Evolutionary conservation across 306 rosid species (phyloP), one percentile per base, ranked within the genome.

Genomic region (Glycine latifolia): DNA sequence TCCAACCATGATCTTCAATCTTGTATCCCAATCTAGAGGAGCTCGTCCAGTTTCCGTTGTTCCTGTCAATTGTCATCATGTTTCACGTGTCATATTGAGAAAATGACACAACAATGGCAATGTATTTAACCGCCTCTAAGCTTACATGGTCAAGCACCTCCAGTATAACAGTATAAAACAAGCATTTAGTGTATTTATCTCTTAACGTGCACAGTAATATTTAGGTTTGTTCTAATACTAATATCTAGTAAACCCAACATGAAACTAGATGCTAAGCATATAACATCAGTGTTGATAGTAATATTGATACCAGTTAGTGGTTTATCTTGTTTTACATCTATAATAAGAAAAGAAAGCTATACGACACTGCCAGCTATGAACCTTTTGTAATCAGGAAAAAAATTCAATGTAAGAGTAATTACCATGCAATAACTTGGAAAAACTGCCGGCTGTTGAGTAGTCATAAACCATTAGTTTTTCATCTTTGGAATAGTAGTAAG

Each of bases 401-500:
- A 54, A 58, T 48, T 67, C 67, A 49, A 67, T 3, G 43, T 39
- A 39, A 76, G 26, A 73, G 47, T 65, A 69, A 85, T 71, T 90
- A 90, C 97, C 95, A 79, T 92, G 97, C 87, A 92, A 86, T 69
- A 90, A 79, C 63, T 86, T 82, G 33, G 89, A 78, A 55, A 90
- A 85, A 87, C 93, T 92, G 4, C 92, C 95, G 52, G 77, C 73
- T 13, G 86, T 7, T 41, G 87, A 58, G 80, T 88, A 91, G 79
- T 92, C 95, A 44, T 88, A 91, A 17, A 92, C 97, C 83, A 89
- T 71, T 13, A 92, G 82, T 65, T 89, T 92, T 86, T 92, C 95
- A 70, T 92, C 97, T 88, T 91, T 92, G 66, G 97, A 92, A 76
- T 89, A 89, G 82, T 91, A 92, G 67, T 89, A 92, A 82, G 97